A percentile compares a stretch with the other conserved stretches of the same genome.
Conservation (phyloP, 1,284 basidiomycete genomes). For the Cutaneotrichosporon sp. region DNA sequence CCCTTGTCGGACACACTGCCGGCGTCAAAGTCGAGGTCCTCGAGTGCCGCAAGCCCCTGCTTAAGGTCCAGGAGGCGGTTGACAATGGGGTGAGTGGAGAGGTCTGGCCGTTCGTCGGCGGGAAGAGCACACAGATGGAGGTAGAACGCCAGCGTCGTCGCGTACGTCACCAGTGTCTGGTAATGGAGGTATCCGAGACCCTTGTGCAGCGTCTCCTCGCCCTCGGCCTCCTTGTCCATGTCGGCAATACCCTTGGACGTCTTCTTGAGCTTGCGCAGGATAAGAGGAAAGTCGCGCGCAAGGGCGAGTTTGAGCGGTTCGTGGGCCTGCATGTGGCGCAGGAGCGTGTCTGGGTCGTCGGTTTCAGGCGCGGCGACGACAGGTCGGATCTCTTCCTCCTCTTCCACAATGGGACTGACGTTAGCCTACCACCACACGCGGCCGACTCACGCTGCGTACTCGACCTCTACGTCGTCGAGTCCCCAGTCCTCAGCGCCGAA, state of each 20-base stretch:
- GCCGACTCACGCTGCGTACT: conserved; percentile 41
- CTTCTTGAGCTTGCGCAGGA: conserved; percentile 47
- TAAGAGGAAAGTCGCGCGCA: conserved; percentile 52
- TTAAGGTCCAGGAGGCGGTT: conserved; percentile 78
- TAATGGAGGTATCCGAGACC: conserved; percentile 49
- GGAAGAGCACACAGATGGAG: conserved; percentile 76
- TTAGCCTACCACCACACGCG: background rate
- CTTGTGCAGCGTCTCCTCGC: conserved; percentile 40
- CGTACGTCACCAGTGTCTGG: conserved; percentile 79
- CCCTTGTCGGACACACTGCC: conserved; percentile 52
- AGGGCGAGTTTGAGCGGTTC: conserved; percentile 65
- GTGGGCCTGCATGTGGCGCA: conserved; percentile 70
- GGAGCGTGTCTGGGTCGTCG: conserved; percentile 51
- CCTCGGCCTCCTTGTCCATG: conserved; percentile 33
- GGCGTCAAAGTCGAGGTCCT: conserved; percentile 67
- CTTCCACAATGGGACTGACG: background rate
- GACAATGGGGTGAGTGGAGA: conserved; percentile 73
- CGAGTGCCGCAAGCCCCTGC: conserved; percentile 71
- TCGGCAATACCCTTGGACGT: conserved; percentile 43
- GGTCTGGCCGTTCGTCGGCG: conserved; percentile 56
- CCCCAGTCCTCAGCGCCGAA: conserved; percentile 74
- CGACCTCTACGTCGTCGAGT: conserved; percentile 57
- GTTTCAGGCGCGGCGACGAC: conserved; percentile 28
- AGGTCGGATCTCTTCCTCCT: conserved; percentile 6
- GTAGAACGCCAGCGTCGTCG: conserved; percentile 87